These are phyloP conservation scores for Calocybe indica DNA, from an alignment of 768 basidiomycete species.

Conservation along the genomic window DNA sequence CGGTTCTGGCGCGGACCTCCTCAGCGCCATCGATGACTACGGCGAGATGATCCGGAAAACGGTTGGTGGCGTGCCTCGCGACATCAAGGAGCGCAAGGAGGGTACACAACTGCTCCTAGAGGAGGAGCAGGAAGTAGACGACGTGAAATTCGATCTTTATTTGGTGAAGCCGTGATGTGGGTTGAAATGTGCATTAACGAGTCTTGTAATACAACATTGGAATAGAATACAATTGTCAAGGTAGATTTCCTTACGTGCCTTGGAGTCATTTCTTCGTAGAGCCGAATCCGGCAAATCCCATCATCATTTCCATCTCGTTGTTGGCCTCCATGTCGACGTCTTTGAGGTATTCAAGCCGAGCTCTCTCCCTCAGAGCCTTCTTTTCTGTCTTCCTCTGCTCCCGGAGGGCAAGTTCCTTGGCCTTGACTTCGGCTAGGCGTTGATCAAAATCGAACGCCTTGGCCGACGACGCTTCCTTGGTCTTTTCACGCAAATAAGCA, in stretches of 20 bases:
- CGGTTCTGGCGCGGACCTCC: conserved; percentile 57
- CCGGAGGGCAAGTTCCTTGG: conserved; percentile 60
- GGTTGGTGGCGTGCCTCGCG: conserved; percentile 63
- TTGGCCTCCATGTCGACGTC: conserved; percentile 42
- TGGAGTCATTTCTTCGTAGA: conserved; percentile 66
- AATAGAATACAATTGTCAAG: conserved; percentile 16
- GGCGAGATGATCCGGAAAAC: conserved; percentile 67
- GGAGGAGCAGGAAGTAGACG: conserved; percentile 85
- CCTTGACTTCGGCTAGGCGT: conserved; percentile 77
- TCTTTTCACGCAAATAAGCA: conserved; percentile 80
- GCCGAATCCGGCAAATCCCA: conserved; percentile 93
- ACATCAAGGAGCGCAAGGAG: conserved; percentile 46
- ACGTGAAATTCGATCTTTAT: conserved; percentile 69
- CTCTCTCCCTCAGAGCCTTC: conserved; percentile 71
- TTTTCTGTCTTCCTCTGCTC: conserved; percentile 75
- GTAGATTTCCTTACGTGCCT: not conserved
- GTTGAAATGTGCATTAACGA: conserved; percentile 1
- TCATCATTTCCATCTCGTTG: conserved; percentile 69
- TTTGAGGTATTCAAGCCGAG: conserved; percentile 59
- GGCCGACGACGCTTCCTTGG: conserved; percentile 72
- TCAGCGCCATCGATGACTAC: conserved; percentile 59
- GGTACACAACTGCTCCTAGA: conserved; percentile 56
- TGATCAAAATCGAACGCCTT: conserved; percentile 95
- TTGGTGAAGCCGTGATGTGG: conserved; percentile 45
- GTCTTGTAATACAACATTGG: conserved; percentile 24